Base-by-base conservation (phyloP, 2,329 filamentous ascomycete species). In the Phaeoacremonium minimum region DNA sequence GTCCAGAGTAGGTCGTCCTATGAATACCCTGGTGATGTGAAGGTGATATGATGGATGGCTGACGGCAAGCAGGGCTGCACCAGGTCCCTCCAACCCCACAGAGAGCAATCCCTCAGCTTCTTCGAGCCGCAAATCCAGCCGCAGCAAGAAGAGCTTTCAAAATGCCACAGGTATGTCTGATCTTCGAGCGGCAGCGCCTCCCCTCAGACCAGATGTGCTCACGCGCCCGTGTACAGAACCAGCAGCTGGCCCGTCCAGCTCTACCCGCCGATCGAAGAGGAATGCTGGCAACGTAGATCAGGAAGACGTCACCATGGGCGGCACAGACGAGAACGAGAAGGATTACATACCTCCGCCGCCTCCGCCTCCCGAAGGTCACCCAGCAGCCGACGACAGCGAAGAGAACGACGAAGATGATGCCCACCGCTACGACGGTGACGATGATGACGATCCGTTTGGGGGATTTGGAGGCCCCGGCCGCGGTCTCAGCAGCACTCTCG, bases 401-500 rank as follows among this genome's bases (percentile, higher is more conserved):
- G 63, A 72, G 12, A 64, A 70, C 2, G 66, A 83, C 18, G 71
- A 75, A 30, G 77, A 82, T 28, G 71, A 77, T 8, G 75, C 78
- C 4, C 67, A 61, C 15, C 51, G 55, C 46, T 57, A 63, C 42
- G 61, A 73, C 43, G 69, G 75, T 32, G 67, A 71, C 14, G 83
- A 82, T 43, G 81, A 86, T 46, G 83, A 82, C 15, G 82, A 79
- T 46, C 71, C 75, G 1, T 80, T 80, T 47, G 73, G 76, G 28
- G 72, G 71, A 12, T 87, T 95, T 45, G 81, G 85, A 22, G 79
- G 83, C 29, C 74, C 76, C 31, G 75, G 75, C 8, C 72, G 80
- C 36, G 79, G 80, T 14, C 67, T 97, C 18, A 87, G 87, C 6
- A 86, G 71, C 53, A 95, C 89, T 12, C 73, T 98, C 14, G 76